A percentile compares a stretch with the other conserved stretches of the same genome.
Evolutionary conservation across 495 filamentous ascomycete species (phyloP).

Genomic region (Neurospora sp.): DNA sequence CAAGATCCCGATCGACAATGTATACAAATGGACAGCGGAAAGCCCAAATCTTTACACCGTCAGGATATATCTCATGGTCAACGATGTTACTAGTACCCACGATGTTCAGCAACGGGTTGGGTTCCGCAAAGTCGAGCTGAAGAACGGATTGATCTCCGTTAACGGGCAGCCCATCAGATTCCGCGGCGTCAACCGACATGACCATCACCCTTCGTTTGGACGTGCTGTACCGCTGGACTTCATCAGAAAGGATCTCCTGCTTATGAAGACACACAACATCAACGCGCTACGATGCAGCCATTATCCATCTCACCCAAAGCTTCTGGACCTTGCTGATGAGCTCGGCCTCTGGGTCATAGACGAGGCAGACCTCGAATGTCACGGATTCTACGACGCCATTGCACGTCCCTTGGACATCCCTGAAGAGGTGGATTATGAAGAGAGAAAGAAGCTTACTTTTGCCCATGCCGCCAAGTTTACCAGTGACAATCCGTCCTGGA

Average conservation of each 20-base stretch:
- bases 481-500: constrained; percentile 55
- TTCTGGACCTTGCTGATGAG: constrained; percentile 57
- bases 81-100: neutral
- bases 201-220: constrained; percentile 50
- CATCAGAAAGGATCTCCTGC: constrained; percentile 45
- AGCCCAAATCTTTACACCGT: constrained; percentile 49
- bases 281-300: constrained; percentile 55
- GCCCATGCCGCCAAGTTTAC: constrained; percentile 44
- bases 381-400: constrained; percentile 50
- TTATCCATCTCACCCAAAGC: constrained; percentile 46
- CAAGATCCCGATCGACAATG: constrained; percentile 32
- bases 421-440: constrained; percentile 37
- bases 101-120: constrained; percentile 31
- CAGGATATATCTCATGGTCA: constrained; percentile 20
- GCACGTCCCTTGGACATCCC: constrained; percentile 34
- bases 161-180: constrained; percentile 49
- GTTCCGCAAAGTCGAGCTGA: constrained; percentile 50
- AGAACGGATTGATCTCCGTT: constrained; percentile 45
- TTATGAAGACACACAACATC: constrained; percentile 61
- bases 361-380: constrained; percentile 62
- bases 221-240: constrained; percentile 50
- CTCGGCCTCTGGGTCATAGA: constrained; percentile 62
- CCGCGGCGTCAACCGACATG: constrained; percentile 54
- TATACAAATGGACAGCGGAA: constrained; percentile 58
- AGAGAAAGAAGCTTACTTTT: constrained; percentile 46